These are phyloP conservation scores for Phoma sp. DNA, from an alignment of 2,329 filamentous ascomycete species.

Conservation along the genomic window DNA sequence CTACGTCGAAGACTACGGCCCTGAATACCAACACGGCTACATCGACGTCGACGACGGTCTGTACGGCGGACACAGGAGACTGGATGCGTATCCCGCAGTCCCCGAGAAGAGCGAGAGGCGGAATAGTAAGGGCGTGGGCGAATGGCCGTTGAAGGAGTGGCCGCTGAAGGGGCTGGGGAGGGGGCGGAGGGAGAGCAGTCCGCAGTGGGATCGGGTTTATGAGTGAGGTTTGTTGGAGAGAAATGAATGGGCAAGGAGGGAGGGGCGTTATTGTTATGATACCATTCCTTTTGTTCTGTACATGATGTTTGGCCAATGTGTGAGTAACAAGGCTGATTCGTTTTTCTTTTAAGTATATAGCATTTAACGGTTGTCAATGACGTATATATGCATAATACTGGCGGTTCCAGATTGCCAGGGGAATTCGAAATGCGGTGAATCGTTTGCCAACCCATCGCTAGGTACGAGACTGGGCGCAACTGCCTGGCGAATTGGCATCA, in stretches of 20 bases:
- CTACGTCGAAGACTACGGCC: slow-evolving; percentile 45
- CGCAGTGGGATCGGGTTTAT: slow-evolving; percentile 45
- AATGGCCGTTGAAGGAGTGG: slow-evolving; percentile 32
- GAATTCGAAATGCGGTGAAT: too few relatives aligned
- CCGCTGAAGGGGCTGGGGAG: slow-evolving; percentile 18
- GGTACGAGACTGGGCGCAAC: too few relatives aligned
- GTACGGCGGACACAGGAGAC: slow-evolving; percentile 39
- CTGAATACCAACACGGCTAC: slow-evolving; percentile 32
- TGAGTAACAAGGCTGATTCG: too few relatives aligned
- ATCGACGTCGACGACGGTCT: slow-evolving; percentile 37
- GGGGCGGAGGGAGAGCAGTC: slow-evolving; percentile 33
- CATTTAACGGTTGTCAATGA: too few relatives aligned
- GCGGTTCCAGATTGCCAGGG: too few relatives aligned
- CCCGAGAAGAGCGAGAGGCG: slow-evolving; percentile 13
- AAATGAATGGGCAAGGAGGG: too few relatives aligned
- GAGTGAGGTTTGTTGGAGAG: too few relatives aligned
- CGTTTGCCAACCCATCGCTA: too few relatives aligned
- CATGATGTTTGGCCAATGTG: too few relatives aligned
- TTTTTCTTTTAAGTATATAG: too few relatives aligned
- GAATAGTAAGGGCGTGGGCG: slow-evolving; percentile 25
- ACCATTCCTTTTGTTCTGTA: neutral
- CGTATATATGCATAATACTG: too few relatives aligned
- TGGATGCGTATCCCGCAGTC: slow-evolving; percentile 34
- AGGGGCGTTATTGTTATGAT: slow-evolving; percentile 3
- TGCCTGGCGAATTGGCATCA: too few relatives aligned